phyloP scores from a whole-genome alignment of 2,329 filamentous ascomycete genomes.

The Dothistroma pini region DNA sequence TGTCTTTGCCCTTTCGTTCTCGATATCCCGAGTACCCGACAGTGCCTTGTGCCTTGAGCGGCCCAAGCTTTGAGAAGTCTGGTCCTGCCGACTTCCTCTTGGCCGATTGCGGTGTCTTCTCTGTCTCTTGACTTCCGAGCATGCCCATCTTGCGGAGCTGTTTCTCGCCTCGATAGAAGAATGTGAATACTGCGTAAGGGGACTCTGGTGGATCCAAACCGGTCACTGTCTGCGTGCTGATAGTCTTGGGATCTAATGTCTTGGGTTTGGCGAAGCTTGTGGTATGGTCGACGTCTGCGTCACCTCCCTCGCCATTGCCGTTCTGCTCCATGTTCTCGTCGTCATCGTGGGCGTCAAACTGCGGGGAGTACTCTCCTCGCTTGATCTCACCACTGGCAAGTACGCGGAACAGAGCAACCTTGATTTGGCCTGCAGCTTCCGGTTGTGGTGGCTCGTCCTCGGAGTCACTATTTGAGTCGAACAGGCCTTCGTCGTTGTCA shows the following conservation, averaged over 20 bases:
- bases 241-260: conserved; percentile 90
- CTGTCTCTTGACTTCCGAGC: conserved; percentile 58
- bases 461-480: conserved; percentile 58
- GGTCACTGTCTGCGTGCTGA: conserved; percentile 98
- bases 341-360: conserved; percentile 95
- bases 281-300: conserved; percentile 89
- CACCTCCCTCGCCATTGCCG: conserved; percentile 60
- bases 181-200: conserved; percentile 95
- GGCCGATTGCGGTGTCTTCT: conserved; percentile 56
- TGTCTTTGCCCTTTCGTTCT: conserved; percentile 53
- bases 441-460: conserved; percentile 83
- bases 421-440: conserved; percentile 95
- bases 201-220: conserved; percentile 94
- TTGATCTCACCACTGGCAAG: conserved; percentile 96
- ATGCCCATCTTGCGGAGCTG: conserved; percentile 98
- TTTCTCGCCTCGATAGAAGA: conserved; percentile 92
- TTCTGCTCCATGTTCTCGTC: conserved; percentile 63
- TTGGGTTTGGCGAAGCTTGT: conserved; percentile 98
- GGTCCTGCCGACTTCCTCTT: conserved; percentile 77
- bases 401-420: conserved; percentile 93
- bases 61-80: conserved; percentile 80
- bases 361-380: conserved; percentile 94
- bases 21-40: conserved; percentile 89
- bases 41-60: conserved; percentile 79
- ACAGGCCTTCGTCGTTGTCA: conserved; percentile 64